A percentile compares a stretch with the other conserved stretches of the same genome.
These are phyloP conservation scores for Tolypocladium sp. DNA, from an alignment of 2,329 filamentous ascomycete species.

Conservation along the genomic window DNA sequence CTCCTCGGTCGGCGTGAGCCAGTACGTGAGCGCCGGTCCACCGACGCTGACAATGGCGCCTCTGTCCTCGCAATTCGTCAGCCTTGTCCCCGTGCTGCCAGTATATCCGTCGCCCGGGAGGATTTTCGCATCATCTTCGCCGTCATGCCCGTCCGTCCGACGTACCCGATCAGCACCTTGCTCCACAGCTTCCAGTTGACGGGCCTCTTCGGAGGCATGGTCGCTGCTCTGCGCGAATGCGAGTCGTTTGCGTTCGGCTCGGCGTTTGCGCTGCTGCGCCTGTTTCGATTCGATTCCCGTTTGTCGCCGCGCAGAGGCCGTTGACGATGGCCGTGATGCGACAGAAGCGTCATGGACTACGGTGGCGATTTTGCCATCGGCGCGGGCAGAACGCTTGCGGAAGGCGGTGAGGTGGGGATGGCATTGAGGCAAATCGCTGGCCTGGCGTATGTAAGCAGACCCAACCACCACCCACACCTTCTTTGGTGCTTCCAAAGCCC, in stretches of 20 bases:
- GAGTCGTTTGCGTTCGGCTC: background rate
- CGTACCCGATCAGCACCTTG: constrained; percentile 64
- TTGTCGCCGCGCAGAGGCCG: background rate
- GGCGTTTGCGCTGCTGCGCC: background rate
- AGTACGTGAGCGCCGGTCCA: constrained; percentile 76
- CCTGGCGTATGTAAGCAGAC: background rate
- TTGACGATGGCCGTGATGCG: background rate
- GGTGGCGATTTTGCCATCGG: background rate
- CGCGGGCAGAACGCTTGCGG: background rate
- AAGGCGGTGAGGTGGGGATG: background rate
- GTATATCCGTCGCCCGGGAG: background rate
- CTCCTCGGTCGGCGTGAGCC: constrained; percentile 75
- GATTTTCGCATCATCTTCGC: background rate
- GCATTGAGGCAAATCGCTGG: background rate
- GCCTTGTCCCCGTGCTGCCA: background rate
- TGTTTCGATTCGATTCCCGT: background rate
- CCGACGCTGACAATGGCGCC: constrained; percentile 66
- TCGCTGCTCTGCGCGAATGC: background rate
- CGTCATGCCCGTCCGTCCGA: background rate
- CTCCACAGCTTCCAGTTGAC: constrained; percentile 48
- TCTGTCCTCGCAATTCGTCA: constrained; percentile 33
- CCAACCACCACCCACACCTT: background rate
- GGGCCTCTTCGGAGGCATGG: constrained; percentile 32
- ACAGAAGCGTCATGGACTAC: background rate
- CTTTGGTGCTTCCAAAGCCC: background rate